Evolutionary conservation across 2,329 filamentous ascomycete genomes (phyloP).

Genomic region (Aspergillus sojae): DNA sequence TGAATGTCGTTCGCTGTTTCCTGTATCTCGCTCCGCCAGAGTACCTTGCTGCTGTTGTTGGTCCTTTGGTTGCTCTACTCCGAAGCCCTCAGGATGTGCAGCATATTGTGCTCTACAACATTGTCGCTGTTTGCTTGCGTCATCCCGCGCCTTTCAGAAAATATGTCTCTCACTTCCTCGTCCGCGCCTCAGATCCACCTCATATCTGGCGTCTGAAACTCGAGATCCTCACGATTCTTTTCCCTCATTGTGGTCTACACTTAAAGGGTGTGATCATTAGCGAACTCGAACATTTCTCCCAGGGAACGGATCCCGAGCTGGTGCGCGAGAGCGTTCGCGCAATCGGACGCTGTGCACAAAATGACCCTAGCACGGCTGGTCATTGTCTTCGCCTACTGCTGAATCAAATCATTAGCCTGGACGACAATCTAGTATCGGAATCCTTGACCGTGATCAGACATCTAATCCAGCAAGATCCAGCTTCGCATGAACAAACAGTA

Average conservation of each 20-base stretch:
- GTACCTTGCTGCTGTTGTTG: constrained; percentile 74
- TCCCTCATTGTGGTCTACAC: constrained; percentile 75
- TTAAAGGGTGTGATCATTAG: constrained; percentile 85
- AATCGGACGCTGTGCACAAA: constrained; percentile 90
- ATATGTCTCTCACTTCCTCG: constrained; percentile 86
- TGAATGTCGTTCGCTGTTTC: constrained; percentile 83
- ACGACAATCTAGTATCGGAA: constrained; percentile 86
- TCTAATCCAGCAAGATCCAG: constrained; percentile 87
- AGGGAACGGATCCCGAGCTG: constrained; percentile 71
- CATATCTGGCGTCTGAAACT: constrained; percentile 90
- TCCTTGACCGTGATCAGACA: constrained; percentile 93
- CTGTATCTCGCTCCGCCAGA: constrained; percentile 78
- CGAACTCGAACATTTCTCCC: constrained; percentile 91
- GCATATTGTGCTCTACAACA: constrained; percentile 88
- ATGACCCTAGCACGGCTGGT: constrained; percentile 68
- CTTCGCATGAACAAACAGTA: constrained; percentile 80
- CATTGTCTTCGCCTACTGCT: constrained; percentile 82
- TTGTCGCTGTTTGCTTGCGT: constrained; percentile 84
- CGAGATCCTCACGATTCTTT: constrained; percentile 86
- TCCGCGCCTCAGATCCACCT: constrained; percentile 75
- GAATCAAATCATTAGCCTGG: constrained; percentile 82
- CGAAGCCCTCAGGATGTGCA: constrained; percentile 85
- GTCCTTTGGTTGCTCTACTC: constrained; percentile 82
- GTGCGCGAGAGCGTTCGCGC: constrained; percentile 89
- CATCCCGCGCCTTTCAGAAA: constrained; percentile 80